Percentiles rank a stretch among this genome's conserved stretches.
phyloP scores from a whole-genome alignment of 2,329 filamentous ascomycete genomes.

The Lachnellula hyalina region DNA sequence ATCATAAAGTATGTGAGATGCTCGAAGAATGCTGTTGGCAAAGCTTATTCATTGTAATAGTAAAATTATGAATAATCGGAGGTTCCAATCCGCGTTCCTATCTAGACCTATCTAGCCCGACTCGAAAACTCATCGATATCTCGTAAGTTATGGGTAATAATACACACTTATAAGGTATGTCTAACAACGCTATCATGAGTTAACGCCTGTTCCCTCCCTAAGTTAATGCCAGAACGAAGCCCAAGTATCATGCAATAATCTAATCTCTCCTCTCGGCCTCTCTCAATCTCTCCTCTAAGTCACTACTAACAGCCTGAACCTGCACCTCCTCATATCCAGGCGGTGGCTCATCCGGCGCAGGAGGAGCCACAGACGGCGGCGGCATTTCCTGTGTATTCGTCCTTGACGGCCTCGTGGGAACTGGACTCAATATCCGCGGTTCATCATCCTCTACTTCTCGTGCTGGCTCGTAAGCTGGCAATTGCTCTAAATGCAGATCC shows the following conservation, averaged over 20 bases:
- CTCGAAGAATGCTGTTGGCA: neutral
- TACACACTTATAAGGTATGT: neutral
- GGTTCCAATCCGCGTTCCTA: too few relatives aligned
- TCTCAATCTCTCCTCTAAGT: conserved; percentile 64
- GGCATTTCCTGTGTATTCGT: conserved; percentile 20
- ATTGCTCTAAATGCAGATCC: conserved; percentile 72
- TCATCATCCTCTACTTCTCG: conserved; percentile 20
- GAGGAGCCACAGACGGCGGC: neutral
- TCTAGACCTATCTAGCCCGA: too few relatives aligned
- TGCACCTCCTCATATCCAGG: conserved; percentile 92
- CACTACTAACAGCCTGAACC: conserved; percentile 54
- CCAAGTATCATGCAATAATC: neutral
- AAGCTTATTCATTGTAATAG: too few relatives aligned
- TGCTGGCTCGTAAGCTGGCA: conserved; percentile 77
- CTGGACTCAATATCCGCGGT: conserved; percentile 20
- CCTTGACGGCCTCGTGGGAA: conserved; percentile 13
- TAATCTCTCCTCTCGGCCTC: conserved; percentile 52
- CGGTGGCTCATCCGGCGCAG: conserved; percentile 67
- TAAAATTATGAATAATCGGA: too few relatives aligned
- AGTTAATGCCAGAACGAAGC: neutral
- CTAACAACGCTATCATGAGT: neutral
- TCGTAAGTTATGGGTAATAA: neutral
- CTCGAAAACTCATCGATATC: too few relatives aligned
- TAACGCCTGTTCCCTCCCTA: conserved; percentile 8
- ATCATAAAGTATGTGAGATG: neutral